A percentile compares a stretch with the other conserved stretches of the same genome.
These are phyloP conservation scores for Epichloe typhina DNA, from an alignment of 2,329 filamentous ascomycete species.

Conservation along the genomic window DNA sequence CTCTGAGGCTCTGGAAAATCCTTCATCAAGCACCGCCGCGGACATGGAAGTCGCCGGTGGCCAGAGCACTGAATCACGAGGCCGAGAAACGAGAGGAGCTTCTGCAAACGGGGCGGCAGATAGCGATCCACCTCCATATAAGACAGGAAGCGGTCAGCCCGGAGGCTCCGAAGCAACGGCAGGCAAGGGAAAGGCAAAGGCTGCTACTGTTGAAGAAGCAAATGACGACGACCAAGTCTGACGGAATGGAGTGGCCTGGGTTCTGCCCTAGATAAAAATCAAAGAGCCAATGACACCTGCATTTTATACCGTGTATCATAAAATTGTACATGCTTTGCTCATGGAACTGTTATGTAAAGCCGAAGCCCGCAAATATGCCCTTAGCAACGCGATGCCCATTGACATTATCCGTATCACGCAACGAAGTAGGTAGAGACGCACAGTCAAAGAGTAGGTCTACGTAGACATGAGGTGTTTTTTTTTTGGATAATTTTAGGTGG, in stretches of 20 bases:
- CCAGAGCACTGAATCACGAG: not conserved
- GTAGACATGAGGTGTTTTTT: no score
- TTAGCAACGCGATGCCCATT: no score
- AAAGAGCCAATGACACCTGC: not conserved
- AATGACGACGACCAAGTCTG: constrained; percentile 19
- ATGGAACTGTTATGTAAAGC: no score
- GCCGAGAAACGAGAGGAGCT: not conserved
- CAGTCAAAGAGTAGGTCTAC: no score
- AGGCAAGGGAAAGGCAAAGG: constrained; percentile 30
- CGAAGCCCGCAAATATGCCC: no score
- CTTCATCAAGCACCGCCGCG: constrained; percentile 3
- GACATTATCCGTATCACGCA: no score
- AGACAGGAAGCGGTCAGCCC: not conserved
- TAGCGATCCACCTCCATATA: not conserved
- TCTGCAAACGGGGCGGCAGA: not conserved
- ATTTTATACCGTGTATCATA: not conserved
- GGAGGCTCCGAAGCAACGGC: not conserved
- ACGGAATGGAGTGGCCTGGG: not conserved
- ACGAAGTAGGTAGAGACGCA: no score
- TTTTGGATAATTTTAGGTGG: no score
- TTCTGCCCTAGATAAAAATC: not conserved
- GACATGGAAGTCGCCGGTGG: not conserved
- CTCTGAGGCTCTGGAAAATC: constrained; percentile 12
- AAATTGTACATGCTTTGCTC: no score
- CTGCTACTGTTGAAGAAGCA: constrained; percentile 33